Percentiles rank a stretch among this genome's conserved stretches.
Conservation (phyloP, 495 filamentous ascomycete genomes). For the Aspergillus incahuasiensis region DNA sequence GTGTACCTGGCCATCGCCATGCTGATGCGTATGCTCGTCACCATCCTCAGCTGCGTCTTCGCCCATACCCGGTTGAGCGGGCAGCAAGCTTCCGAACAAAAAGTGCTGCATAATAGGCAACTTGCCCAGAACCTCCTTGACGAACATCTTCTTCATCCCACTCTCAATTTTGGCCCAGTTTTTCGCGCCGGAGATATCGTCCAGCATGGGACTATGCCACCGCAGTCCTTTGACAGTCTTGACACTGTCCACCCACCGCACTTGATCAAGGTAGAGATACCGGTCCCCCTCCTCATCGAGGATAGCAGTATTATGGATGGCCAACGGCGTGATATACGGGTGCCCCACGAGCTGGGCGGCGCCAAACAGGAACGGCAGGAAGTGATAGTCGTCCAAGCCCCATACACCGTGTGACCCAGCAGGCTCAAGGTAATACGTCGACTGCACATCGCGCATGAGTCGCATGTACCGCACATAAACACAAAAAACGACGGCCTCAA, state of each 20-base stretch:
- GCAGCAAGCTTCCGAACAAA: slow-evolving; percentile 79
- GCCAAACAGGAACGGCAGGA: slow-evolving; percentile 94
- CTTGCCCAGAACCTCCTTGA: slow-evolving; percentile 87
- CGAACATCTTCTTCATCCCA: slow-evolving; percentile 95
- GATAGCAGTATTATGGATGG: slow-evolving; percentile 79
- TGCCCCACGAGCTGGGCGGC: slow-evolving; percentile 88
- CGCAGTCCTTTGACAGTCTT: slow-evolving; percentile 94
- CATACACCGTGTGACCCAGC: slow-evolving; percentile 94
- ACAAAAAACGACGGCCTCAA: slow-evolving; percentile 65
- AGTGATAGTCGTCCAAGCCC: slow-evolving; percentile 95
- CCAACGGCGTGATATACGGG: slow-evolving; percentile 76
- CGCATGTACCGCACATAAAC: slow-evolving; percentile 77
- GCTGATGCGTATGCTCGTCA: slow-evolving; percentile 57
- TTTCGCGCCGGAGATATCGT: slow-evolving; percentile 92
- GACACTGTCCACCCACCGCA: slow-evolving; percentile 88
- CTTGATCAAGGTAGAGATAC: slow-evolving; percentile 86
- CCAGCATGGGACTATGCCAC: slow-evolving; percentile 98
- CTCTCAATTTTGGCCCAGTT: slow-evolving; percentile 89
- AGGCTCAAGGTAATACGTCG: slow-evolving; percentile 91
- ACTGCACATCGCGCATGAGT: slow-evolving; percentile 77
- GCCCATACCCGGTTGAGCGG: slow-evolving; percentile 78
- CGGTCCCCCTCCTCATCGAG: slow-evolving; percentile 81
- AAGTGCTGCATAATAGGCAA: slow-evolving; percentile 99
- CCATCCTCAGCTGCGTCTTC: slow-evolving; percentile 41
- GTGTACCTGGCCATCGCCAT: slow-evolving; percentile 61